Percentiles rank a stretch among this genome's conserved stretches.
phyloP scores from a whole-genome alignment of 2,329 filamentous ascomycete species.

The Neobulgaria alba region DNA sequence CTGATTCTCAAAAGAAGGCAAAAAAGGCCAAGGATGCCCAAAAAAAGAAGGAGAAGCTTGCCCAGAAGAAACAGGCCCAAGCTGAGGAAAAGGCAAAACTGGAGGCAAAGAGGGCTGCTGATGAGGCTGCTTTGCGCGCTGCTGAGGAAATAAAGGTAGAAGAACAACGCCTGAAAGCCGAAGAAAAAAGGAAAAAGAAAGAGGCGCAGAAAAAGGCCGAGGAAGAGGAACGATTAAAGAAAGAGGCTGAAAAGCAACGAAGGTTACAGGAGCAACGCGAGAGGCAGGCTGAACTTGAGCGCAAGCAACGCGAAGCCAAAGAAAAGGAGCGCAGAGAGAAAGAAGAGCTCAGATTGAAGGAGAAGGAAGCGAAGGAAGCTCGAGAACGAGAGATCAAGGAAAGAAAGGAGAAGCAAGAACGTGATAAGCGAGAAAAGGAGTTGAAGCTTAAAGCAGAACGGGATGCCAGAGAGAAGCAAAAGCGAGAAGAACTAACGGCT shows the following conservation, averaged over 20 bases:
- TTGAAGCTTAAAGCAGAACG: constrained; percentile 35
- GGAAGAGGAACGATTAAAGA: constrained; percentile 77
- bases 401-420: constrained; percentile 49
- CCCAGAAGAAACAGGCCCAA: constrained; percentile 75
- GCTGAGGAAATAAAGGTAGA: constrained; percentile 72
- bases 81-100: constrained; percentile 86
- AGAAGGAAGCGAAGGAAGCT: constrained; percentile 67
- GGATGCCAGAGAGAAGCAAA: constrained; percentile 41
- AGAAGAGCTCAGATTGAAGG: constrained; percentile 72
- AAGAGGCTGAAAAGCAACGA: constrained; percentile 76
- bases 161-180: constrained; percentile 71
- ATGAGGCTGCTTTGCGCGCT: constrained; percentile 68
- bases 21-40: constrained; percentile 93
- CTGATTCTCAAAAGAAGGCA: constrained; percentile 71
- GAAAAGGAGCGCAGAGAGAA: constrained; percentile 77
- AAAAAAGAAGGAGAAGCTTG: constrained; percentile 90
- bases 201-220: constrained; percentile 85
- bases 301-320: constrained; percentile 71
- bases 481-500: constrained; percentile 35
- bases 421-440: constrained; percentile 52
- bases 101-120: constrained; percentile 82
- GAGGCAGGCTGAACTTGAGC: constrained; percentile 74
- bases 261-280: constrained; percentile 78
- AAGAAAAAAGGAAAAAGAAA: constrained; percentile 85
- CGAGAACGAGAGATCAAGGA: constrained; percentile 49